These are phyloP conservation scores for Saccharomycopsis lassenensis DNA, from an alignment of 805 yeast species.

Conservation along the genomic window DNA sequence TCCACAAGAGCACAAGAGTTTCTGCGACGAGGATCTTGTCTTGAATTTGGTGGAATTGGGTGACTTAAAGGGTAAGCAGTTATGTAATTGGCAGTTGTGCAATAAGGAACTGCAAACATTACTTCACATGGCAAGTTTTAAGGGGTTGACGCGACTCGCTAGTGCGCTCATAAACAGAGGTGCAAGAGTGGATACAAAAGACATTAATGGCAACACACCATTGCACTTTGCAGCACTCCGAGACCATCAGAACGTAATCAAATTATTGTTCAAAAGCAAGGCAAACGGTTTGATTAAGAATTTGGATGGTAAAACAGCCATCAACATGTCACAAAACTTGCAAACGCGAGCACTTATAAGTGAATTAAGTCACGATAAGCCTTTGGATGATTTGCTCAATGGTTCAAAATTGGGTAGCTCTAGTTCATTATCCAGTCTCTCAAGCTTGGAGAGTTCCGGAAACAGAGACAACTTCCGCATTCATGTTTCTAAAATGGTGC, in stretches of 20 bases:
- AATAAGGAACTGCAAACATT: constrained; percentile 80
- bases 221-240: constrained; percentile 73
- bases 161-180: constrained; percentile 53
- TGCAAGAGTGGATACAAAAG: constrained; percentile 62
- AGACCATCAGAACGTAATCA: constrained; percentile 61
- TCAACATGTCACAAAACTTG: constrained; percentile 30
- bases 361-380: too few species aligned
- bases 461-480: constrained; percentile 20
- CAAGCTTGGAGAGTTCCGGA: constrained; percentile 22
- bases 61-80: constrained; percentile 39
- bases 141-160: constrained; percentile 56
- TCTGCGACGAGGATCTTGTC: constrained; percentile 30
- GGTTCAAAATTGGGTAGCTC: too few species aligned
- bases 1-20: neutral
- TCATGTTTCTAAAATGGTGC: constrained; percentile 26
- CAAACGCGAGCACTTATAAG: constrained; percentile 24
- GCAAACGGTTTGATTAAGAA: constrained; percentile 46
- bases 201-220: constrained; percentile 76
- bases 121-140: constrained; percentile 73
- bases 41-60: constrained; percentile 50
- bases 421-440: constrained; percentile 14
- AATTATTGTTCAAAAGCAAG: constrained; percentile 49
- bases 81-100: constrained; percentile 63
- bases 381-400: too few species aligned
- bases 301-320: constrained; percentile 37